Evolutionary conservation across 1,284 basidiomycete species (phyloP), one percentile per base, ranked within the genome.

Genomic region (Malassezia yamatoensis): DNA sequence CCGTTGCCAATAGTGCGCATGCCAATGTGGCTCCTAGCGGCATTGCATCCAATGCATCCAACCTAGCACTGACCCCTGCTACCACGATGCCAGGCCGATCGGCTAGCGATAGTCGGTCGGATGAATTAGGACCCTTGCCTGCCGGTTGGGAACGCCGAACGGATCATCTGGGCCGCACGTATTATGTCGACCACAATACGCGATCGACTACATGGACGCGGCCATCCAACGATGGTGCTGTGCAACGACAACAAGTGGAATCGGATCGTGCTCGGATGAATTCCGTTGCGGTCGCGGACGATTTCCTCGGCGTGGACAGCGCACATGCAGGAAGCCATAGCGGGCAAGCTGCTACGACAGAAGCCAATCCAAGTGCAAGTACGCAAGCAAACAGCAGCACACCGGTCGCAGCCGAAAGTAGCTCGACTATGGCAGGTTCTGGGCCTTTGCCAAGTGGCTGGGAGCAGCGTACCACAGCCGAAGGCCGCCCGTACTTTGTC

Each of bases 391-490:
- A 32, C 13, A 43, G 41, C 41, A 16, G 20, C 2, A 61, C 63
- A 44, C 59, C 64, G 15, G 52, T 68, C 20, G 61, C 64, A 8
- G 57, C 65, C 10, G 62, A 60, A 49, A 55, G 63, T 29, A 63
- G 44, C n/a, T 64, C 64, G 51, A 87, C 93, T 12, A 87, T 87
- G 12, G 81, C 85, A 41, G 88, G 88, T 8, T 79, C 81, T 1
- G 89, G 89, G 0, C 84, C 83, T 15, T 80, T 98, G 5, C 94
- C 93, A 0, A 83, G 88, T 16, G 94, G 93, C 15, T 98, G 94
- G 94, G 94, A 98, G 77, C 93, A 98, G 77, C 85, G 93, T 38
- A 86, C 88, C 70, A 96, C 91, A 1, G 86, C 91, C n/a, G 90
- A 96, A 77, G 93, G 93, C 5, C 82, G 94, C 45, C 89, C 93